These are phyloP conservation scores for Epichloe sibirici DNA, from an alignment of 2,329 filamentous ascomycete genomes.

Conservation along the genomic window DNA sequence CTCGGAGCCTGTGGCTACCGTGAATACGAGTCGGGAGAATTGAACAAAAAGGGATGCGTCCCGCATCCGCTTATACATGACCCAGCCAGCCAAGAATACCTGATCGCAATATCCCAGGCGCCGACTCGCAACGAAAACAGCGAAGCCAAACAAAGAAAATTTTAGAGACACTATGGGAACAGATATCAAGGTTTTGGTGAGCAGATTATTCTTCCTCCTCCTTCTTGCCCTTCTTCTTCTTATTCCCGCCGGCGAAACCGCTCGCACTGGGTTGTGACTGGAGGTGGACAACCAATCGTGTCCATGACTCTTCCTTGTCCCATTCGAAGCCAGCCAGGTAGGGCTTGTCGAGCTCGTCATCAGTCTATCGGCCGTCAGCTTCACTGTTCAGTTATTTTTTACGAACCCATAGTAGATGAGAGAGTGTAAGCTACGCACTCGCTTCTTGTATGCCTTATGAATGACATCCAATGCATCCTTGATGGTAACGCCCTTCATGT, in stretches of 20 bases:
- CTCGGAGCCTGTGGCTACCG: background rate
- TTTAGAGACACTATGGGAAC: constrained; percentile 27
- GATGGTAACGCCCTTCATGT: constrained; percentile 89
- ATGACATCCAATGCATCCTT: constrained; percentile 95
- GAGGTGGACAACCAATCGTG: constrained; percentile 74
- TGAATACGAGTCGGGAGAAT: constrained; percentile 2
- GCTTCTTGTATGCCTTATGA: constrained; percentile 93
- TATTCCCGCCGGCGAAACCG: constrained; percentile 32
- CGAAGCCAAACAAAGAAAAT: constrained; percentile 24
- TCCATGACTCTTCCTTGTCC: constrained; percentile 89
- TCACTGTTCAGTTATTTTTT: background rate
- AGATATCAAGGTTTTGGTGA: constrained; percentile 20
- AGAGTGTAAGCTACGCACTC: constrained; percentile 44
- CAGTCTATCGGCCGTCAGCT: constrained; percentile 43
- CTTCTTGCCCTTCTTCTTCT: constrained; percentile 64
- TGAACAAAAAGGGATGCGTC: constrained; percentile 15
- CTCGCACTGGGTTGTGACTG: constrained; percentile 52
- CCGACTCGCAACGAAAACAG: constrained; percentile 27
- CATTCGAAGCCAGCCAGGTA: constrained; percentile 93
- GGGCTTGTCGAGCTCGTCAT: constrained; percentile 80
- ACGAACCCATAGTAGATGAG: background rate
- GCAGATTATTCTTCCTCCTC: constrained; percentile 34
- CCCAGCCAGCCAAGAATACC: constrained; percentile 23
- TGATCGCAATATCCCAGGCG: constrained; percentile 31
- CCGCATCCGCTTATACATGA: constrained; percentile 15